Base-by-base conservation (phyloP, 768 basidiomycete genomes). In the Sutorius australiensis region DNA sequence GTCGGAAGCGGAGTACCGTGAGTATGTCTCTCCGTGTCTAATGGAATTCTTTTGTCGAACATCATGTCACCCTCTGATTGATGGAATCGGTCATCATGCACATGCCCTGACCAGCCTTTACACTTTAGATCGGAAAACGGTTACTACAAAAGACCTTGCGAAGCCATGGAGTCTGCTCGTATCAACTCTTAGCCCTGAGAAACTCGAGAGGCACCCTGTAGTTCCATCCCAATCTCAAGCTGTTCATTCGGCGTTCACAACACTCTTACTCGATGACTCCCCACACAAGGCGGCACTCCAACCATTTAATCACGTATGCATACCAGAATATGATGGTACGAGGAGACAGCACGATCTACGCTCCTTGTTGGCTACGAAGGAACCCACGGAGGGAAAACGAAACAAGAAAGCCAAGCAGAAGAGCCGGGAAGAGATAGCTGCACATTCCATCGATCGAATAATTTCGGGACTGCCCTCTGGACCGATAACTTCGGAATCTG, bases 281-380 rank as follows among this genome's bases (percentile, higher is more conserved):
- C 72, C 74, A 27, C 69, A 67, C 54, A 81, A 81, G 59, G 80
- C 86, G 0, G 76, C 72, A 28, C 73, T 86, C 14, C 91, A 93
- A 62, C 91, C 90, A 0, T 87, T 80, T 72, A 93, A 89, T 63
- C 91, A 93, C 62, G 70, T 92, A 19, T 89, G 86, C 62, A 78
- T 92, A 57, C 75, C 71, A 10, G 89, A 91, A 62, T 92, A 91
- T 63, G 72, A 75, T 13, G 71, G 67, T 2, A 58, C 69, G 9
- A 72, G 70, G 62, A 77, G 84, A 28, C 62, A 63, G 16, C 55
- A 56, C 16, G 77, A 79, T 51, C 57, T 78, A 17, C 67, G 54
- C 12, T 56, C 52, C 7, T 57, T 77, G 7, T 41, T 54, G 21
- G 54, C 51, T 14, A 58, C 63, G 9, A 51, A 40, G 41, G 38